phyloP scores from a whole-genome alignment of 2,329 filamentous ascomycete species.

The Epichloe hybrida region DNA sequence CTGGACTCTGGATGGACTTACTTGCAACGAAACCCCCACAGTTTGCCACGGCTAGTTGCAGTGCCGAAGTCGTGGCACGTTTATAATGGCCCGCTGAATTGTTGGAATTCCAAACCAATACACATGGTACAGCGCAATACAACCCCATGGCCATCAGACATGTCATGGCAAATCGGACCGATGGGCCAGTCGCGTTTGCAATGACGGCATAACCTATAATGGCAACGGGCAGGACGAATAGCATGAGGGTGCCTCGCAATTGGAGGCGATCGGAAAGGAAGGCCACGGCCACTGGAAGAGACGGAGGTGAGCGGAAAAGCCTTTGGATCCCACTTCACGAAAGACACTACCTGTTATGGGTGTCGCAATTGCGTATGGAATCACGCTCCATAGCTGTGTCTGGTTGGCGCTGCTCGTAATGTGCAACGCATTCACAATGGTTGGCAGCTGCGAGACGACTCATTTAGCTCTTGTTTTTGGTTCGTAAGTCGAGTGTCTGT shows the following conservation, averaged over 20 bases:
- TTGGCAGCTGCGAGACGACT: conserved; percentile 35
- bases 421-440: conserved; percentile 45
- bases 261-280: too few species aligned
- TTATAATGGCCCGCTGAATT: conserved; percentile 60
- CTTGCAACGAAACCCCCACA: conserved; percentile 53
- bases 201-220: conserved; percentile 36
- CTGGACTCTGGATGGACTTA: conserved; percentile 13
- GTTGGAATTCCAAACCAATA: conserved; percentile 54
- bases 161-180: conserved; percentile 50
- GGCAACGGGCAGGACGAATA: too few species aligned
- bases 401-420: conserved; percentile 41
- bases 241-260: too few species aligned
- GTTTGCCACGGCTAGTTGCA: conserved; percentile 55
- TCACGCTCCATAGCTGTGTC: conserved; percentile 49
- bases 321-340: too few species aligned
- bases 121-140: conserved; percentile 48
- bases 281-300: too few species aligned
- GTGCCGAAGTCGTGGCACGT: conserved; percentile 49
- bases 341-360: conserved; percentile 31
- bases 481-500: too few species aligned
- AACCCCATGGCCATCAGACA: conserved; percentile 54
- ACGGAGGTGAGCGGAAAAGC: too few species aligned
- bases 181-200: conserved; percentile 36
- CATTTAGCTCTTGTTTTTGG: too few species aligned
- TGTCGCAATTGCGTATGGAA: conserved; percentile 48